These are phyloP conservation scores for Pyracantha coccinea DNA, from an alignment of 331 rosid genomes.

Conservation along the genomic window DNA sequence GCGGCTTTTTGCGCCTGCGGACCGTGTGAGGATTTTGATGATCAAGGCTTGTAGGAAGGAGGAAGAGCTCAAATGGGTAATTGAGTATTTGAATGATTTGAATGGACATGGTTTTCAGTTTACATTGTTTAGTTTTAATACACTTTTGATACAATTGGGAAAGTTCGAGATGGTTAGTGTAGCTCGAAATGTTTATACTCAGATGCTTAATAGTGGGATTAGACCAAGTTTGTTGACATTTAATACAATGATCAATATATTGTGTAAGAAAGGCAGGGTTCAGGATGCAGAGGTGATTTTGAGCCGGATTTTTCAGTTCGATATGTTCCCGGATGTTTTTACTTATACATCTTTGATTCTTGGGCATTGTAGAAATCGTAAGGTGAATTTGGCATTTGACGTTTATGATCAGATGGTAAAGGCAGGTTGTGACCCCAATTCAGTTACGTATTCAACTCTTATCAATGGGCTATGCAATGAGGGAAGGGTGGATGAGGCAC, in stretches of 20 bases:
- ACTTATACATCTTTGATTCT: constrained; percentile 37
- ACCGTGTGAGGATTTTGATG: constrained; percentile 31
- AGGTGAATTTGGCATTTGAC: constrained; percentile 22
- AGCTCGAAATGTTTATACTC: constrained; percentile 23
- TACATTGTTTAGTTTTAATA: constrained; percentile 32
- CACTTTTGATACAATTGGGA: constrained; percentile 37
- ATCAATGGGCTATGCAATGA: constrained; percentile 33
- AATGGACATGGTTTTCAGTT: constrained; percentile 20
- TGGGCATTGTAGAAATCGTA: constrained; percentile 38
- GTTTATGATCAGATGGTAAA: constrained; percentile 30
- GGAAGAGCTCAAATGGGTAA: constrained; percentile 26
- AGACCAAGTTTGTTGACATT: constrained; percentile 31
- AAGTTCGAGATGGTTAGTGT: constrained; percentile 33
- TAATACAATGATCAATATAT: constrained; percentile 29
- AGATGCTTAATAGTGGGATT: constrained; percentile 26
- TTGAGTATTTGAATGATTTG: constrained; percentile 19
- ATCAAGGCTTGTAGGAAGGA: constrained; percentile 31
- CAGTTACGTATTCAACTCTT: constrained; percentile 30
- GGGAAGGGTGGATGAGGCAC: constrained; percentile 31
- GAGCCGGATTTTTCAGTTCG: constrained; percentile 26
- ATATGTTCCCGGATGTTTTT: constrained; percentile 31
- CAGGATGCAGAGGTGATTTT: constrained; percentile 29
- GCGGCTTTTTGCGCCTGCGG: constrained; percentile 15
- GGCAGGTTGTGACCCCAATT: constrained; percentile 32
- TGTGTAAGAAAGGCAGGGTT: constrained; percentile 33